phyloP scores from a whole-genome alignment of 2,329 filamentous ascomycete genomes.

The Aspergillus sp. region DNA sequence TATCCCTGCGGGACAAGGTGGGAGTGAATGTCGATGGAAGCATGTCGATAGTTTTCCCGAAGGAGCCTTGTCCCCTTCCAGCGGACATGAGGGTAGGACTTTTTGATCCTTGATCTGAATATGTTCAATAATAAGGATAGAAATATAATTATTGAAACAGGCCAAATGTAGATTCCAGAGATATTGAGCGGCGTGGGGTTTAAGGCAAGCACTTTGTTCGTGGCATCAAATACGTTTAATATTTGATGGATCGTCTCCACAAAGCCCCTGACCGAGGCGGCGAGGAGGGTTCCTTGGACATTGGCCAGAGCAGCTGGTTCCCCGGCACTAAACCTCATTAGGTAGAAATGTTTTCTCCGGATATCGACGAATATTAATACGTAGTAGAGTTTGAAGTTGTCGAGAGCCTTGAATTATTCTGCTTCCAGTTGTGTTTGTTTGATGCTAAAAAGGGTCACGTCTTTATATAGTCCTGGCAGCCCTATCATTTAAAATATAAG shows the following conservation, averaged over 20 bases:
- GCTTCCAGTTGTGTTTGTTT: too few relatives aligned
- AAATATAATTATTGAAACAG: not conserved
- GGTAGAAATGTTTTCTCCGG: not conserved
- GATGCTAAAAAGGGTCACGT: too few relatives aligned
- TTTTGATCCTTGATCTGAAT: too few relatives aligned
- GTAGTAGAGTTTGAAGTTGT: not conserved
- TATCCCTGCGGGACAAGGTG: conserved; percentile 35
- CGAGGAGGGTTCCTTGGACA: not conserved
- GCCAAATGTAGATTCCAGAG: not conserved
- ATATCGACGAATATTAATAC: not conserved
- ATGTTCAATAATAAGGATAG: not conserved
- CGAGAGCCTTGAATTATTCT: not conserved
- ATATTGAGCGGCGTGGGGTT: not conserved
- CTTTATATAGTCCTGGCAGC: too few relatives aligned
- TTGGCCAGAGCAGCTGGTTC: not conserved
- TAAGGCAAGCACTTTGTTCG: not conserved
- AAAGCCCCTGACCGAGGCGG: conserved; percentile 2
- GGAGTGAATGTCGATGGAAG: conserved; percentile 36
- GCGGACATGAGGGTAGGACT: not conserved
- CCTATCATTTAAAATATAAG: too few relatives aligned
- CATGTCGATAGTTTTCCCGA: conserved; percentile 20
- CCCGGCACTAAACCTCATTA: conserved; percentile 10
- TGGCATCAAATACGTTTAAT: not conserved
- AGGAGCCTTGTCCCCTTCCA: not conserved
- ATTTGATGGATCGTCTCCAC: conserved; percentile 6